Base-by-base conservation (phyloP, 2,329 filamentous ascomycete species). In the Fusarium sp. region DNA sequence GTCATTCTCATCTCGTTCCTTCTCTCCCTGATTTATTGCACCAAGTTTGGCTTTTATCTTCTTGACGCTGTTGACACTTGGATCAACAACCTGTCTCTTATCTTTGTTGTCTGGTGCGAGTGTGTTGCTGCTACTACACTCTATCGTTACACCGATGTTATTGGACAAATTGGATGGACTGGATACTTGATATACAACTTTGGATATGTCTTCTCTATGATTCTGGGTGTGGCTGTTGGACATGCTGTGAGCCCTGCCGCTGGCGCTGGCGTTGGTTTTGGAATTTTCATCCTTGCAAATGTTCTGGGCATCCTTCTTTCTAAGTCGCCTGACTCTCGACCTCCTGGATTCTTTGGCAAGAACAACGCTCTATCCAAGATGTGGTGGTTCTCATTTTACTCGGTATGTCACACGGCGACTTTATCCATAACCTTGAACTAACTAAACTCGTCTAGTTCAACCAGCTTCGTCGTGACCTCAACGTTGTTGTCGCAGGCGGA, bases 41-140 rank as follows among this genome's bases (percentile, higher is more conserved):
- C 37, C 37, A 52, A 52, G n/a, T 52, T 52, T 2, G 50, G 50
- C 7, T 52, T 52, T 10, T 52, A 52, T 16, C 50, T 52, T 4
- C 18, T 52, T 7, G 50, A 52, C 2, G 50, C 50, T 23, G 37
- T 52, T 28, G 50, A 52, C 10, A 52, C 50, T 3, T 52, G 50
- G 50, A 52, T 52, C 1, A 52, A 52, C 28, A 52, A 52, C 15
- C n/a, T 52, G 3, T 42, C 36, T 31, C 50, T 52, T 4, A 52
- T 52, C 0, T 52, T 52, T 3, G 50, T 52, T 12, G 50, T 52
- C 18, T 52, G 50, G 50, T 30, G n/a, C 18, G 50, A 52, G 4
- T 52, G 50, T 23, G 36, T 52, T 15, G 13, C 3, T 5, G 36
- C 50, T 15, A 42, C 50, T 1, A 33, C 50, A 1, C 50, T 52